Evolutionary conservation across 2,329 filamentous ascomycete species (phyloP).

Genomic region (Ceratocystis lukuohia): DNA sequence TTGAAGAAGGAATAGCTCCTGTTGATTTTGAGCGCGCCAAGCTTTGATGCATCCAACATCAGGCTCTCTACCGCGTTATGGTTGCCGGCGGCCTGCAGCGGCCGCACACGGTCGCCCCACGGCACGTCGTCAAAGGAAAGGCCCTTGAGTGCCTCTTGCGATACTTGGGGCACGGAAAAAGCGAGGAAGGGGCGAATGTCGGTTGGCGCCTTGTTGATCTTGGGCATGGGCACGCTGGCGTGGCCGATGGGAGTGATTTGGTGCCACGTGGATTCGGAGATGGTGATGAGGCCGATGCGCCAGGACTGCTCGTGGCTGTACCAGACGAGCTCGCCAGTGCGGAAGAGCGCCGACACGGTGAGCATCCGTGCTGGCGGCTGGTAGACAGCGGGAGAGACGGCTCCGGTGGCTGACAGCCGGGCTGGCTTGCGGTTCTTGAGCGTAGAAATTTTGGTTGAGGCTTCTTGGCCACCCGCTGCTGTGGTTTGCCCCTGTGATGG

Average conservation of each 20-base stretch:
- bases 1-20: slow-evolving; percentile 38
- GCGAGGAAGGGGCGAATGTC: slow-evolving; percentile 39
- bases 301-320: slow-evolving; percentile 35
- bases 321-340: slow-evolving; percentile 39
- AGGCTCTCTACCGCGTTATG: slow-evolving; percentile 31
- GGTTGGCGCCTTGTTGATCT: slow-evolving; percentile 29
- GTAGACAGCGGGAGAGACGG: slow-evolving; percentile 3
- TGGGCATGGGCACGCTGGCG: slow-evolving; percentile 28
- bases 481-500: slow-evolving; percentile 4
- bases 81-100: slow-evolving; percentile 25
- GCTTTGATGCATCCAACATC: slow-evolving; percentile 39
- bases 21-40: slow-evolving; percentile 37
- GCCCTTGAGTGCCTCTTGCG: slow-evolving; percentile 29
- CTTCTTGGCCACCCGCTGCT: slow-evolving; percentile 8
- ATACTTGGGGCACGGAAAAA: slow-evolving; percentile 36
- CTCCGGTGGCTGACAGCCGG: not conserved
- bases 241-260: slow-evolving; percentile 33
- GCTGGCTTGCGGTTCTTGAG: slow-evolving; percentile 14
- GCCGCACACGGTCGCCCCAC: slow-evolving; percentile 29
- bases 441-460: slow-evolving; percentile 16
- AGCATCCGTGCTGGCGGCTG: slow-evolving; percentile 18
- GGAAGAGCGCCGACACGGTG: slow-evolving; percentile 29
- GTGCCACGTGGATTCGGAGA: slow-evolving; percentile 25
- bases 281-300: slow-evolving; percentile 35
- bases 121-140: slow-evolving; percentile 31